Conservation (phyloP, 2,329 filamentous ascomycete genomes). For the Amphichorda felina region DNA sequence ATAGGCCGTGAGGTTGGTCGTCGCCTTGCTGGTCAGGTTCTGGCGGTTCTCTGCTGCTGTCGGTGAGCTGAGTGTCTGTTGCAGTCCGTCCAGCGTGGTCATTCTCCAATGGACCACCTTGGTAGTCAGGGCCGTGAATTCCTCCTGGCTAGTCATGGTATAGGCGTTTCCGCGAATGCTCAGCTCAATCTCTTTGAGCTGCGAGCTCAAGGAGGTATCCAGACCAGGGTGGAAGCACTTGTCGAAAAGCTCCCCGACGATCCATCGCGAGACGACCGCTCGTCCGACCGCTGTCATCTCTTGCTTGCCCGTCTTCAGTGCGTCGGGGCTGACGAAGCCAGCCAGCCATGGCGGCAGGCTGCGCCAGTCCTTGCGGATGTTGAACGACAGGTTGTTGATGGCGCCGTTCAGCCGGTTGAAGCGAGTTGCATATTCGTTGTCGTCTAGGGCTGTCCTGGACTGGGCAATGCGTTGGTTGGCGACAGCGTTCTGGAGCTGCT, state of each 20-base stretch:
- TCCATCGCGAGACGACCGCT: slow-evolving; percentile 78
- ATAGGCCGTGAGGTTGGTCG: slow-evolving; percentile 53
- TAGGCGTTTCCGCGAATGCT: slow-evolving; percentile 74
- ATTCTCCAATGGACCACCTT: slow-evolving; percentile 91
- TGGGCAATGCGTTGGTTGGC: slow-evolving; percentile 92
- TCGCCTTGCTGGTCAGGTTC: slow-evolving; percentile 58
- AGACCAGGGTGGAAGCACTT: slow-evolving; percentile 86
- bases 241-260: slow-evolving; percentile 85
- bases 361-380: slow-evolving; percentile 91
- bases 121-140: slow-evolving; percentile 75
- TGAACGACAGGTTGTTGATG: slow-evolving; percentile 89
- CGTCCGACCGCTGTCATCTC: slow-evolving; percentile 96
- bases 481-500: slow-evolving; percentile 92
- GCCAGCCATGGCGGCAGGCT: slow-evolving; percentile 70
- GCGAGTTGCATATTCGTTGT: slow-evolving; percentile 82
- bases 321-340: slow-evolving; percentile 71
- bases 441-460: slow-evolving; percentile 87
- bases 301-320: slow-evolving; percentile 76
- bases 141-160: slow-evolving; percentile 65
- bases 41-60: slow-evolving; percentile 55
- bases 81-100: slow-evolving; percentile 84
- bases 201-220: slow-evolving; percentile 60
- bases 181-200: slow-evolving; percentile 76
- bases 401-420: slow-evolving; percentile 89
- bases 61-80: slow-evolving; percentile 53